phyloP scores from a whole-genome alignment of 495 filamentous ascomycete genomes.

The Daldinia vernicosa region DNA sequence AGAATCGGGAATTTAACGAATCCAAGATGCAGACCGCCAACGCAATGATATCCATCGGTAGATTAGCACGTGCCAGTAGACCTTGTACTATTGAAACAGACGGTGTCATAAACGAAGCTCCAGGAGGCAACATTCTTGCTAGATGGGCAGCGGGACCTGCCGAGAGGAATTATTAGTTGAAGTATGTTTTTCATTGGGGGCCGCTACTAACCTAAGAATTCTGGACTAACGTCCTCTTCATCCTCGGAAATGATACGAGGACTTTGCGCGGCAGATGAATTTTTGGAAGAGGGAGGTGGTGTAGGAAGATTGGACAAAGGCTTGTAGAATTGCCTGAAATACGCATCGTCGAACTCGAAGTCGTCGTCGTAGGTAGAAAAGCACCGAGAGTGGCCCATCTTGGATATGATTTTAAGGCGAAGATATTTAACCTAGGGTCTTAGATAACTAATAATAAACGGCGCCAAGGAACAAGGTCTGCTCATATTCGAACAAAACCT shows the following conservation, averaged over 20 bases:
- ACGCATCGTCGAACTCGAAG: slow-evolving; percentile 61
- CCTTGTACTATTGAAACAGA: slow-evolving; percentile 61
- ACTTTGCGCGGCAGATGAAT: slow-evolving; percentile 52
- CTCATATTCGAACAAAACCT: slow-evolving; percentile 43
- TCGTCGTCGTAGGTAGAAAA: slow-evolving; percentile 55
- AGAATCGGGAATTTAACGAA: slow-evolving; percentile 63
- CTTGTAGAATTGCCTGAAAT: slow-evolving; percentile 65
- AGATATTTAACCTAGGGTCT: slow-evolving; percentile 37
- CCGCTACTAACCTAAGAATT: slow-evolving; percentile 56
- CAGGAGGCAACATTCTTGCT: slow-evolving; percentile 62
- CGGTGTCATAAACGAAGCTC: slow-evolving; percentile 59
- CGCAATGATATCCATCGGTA: slow-evolving; percentile 61
- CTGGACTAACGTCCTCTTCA: slow-evolving; percentile 51
- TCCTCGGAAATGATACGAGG: slow-evolving; percentile 54
- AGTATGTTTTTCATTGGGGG: neutral
- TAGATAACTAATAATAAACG: slow-evolving; percentile 32
- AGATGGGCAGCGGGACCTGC: slow-evolving; percentile 64
- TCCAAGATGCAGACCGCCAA: slow-evolving; percentile 65
- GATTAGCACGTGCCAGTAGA: slow-evolving; percentile 59
- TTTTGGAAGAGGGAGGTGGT: slow-evolving; percentile 61
- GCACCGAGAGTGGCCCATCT: slow-evolving; percentile 47
- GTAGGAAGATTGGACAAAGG: slow-evolving; percentile 69
- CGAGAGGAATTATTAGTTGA: slow-evolving; percentile 30
- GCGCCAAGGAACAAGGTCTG: slow-evolving; percentile 27
- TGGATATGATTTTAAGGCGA: slow-evolving; percentile 13